A percentile compares a stretch with the other conserved stretches of the same genome.
phyloP scores from a whole-genome alignment of 495 filamentous ascomycete genomes.

The Letharia lupina region DNA sequence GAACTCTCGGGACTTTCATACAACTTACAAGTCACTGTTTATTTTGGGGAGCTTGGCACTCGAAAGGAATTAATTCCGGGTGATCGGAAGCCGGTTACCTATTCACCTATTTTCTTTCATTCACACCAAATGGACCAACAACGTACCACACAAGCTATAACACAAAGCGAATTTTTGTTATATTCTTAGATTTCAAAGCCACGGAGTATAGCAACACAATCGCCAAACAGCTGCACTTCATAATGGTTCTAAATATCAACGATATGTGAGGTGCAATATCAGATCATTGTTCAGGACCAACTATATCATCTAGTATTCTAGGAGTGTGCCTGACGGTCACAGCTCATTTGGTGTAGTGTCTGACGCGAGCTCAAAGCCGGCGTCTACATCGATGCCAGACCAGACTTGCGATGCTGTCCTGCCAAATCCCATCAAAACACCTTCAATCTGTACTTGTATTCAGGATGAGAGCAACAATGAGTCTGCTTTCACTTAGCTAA shows the following conservation, averaged over 20 bases:
- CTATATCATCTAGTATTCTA: background rate
- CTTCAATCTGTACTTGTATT: slow-evolving; percentile 23
- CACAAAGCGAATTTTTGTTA: background rate
- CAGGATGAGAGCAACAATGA: slow-evolving; percentile 28
- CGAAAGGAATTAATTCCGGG: too few relatives aligned
- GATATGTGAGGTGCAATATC: background rate
- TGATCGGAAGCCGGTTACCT: too few relatives aligned
- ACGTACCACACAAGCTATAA: background rate
- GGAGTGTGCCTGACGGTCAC: background rate
- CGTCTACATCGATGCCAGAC: background rate
- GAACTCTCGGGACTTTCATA: background rate
- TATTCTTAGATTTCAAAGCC: too few relatives aligned
- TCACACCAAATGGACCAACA: too few relatives aligned
- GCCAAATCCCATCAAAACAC: background rate
- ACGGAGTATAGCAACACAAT: background rate
- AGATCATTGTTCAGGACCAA: background rate
- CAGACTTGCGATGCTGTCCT: background rate
- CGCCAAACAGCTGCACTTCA: background rate
- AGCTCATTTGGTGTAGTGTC: background rate
- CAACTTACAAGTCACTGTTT: background rate
- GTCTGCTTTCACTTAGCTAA: slow-evolving; percentile 19
- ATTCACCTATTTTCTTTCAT: too few relatives aligned
- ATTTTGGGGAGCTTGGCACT: background rate
- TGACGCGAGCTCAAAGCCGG: background rate
- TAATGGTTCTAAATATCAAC: background rate